Conservation (phyloP, 371 early-diverging fungal species). For the Phascolomyces articulosus region DNA sequence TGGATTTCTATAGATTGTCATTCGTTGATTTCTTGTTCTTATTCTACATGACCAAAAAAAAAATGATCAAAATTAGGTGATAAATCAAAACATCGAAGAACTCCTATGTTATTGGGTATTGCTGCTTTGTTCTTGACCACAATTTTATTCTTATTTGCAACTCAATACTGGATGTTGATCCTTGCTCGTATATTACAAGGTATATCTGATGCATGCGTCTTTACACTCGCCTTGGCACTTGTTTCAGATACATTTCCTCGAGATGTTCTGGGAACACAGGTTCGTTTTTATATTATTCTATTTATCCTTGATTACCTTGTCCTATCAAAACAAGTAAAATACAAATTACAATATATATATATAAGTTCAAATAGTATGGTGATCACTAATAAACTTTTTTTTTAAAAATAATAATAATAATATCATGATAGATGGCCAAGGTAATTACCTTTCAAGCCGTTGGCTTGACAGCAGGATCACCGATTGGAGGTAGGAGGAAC, state of each 20-base stretch:
- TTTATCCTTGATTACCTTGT: neutral
- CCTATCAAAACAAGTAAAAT: neutral
- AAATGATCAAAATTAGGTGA: no score
- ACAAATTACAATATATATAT: no score
- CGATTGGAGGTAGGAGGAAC: slow-evolving; percentile 7
- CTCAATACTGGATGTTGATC: slow-evolving; percentile 51
- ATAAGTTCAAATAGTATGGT: no score
- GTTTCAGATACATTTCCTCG: slow-evolving; percentile 58
- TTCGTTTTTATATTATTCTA: no score
- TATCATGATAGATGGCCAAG: slow-evolving; percentile 48
- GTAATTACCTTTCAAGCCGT: slow-evolving; percentile 54
- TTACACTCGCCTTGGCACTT: slow-evolving; percentile 55
- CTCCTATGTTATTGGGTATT: slow-evolving; percentile 63
- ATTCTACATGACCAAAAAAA: no score
- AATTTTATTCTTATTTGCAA: slow-evolving; percentile 54
- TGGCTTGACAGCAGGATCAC: slow-evolving; percentile 57
- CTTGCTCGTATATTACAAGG: slow-evolving; percentile 66
- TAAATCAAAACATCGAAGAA: slow-evolving; percentile 33
- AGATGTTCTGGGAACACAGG: slow-evolving; percentile 50
- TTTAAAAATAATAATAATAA: no score
- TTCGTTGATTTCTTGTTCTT: no score
- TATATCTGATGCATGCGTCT: slow-evolving; percentile 54
- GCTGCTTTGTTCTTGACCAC: slow-evolving; percentile 49
- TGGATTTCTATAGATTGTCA: no score
- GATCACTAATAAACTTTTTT: no score